Evolutionary conservation across 176 grass and related monocot species (phyloP).

Genomic region (Triticum turgidum): DNA sequence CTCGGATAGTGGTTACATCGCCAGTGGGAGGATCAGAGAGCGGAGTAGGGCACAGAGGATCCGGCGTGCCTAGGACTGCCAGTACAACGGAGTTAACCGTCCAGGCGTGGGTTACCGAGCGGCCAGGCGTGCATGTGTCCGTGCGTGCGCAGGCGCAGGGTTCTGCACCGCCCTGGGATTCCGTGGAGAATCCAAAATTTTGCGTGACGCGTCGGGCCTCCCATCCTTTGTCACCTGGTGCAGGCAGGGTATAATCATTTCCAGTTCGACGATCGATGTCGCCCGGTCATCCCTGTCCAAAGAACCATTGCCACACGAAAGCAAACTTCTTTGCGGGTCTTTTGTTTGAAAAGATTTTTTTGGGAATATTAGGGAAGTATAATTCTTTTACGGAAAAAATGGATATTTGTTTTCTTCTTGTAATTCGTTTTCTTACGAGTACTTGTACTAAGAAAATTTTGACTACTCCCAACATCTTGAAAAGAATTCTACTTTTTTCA

Average conservation of each 20-base stretch:
- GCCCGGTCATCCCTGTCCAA: background rate
- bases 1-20: too few species aligned
- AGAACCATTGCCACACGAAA: background rate
- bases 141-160: background rate
- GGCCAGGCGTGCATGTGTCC: background rate
- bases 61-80: background rate
- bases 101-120: conserved; percentile 2
- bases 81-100: conserved; percentile 38
- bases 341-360: too few species aligned
- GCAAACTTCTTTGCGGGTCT: too few species aligned
- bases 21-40: background rate
- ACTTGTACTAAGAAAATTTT: too few species aligned
- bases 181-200: conserved; percentile 23
- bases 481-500: too few species aligned
- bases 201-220: background rate
- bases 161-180: background rate
- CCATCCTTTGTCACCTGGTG: background rate
- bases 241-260: background rate
- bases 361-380: too few species aligned
- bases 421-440: too few species aligned
- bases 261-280: background rate
- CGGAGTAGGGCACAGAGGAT: background rate
- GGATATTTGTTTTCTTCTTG: too few species aligned
- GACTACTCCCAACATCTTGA: too few species aligned
- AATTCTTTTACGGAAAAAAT: too few species aligned